Conservation (phyloP, 495 filamentous ascomycete genomes). For the Talaromyces stipitatus region DNA sequence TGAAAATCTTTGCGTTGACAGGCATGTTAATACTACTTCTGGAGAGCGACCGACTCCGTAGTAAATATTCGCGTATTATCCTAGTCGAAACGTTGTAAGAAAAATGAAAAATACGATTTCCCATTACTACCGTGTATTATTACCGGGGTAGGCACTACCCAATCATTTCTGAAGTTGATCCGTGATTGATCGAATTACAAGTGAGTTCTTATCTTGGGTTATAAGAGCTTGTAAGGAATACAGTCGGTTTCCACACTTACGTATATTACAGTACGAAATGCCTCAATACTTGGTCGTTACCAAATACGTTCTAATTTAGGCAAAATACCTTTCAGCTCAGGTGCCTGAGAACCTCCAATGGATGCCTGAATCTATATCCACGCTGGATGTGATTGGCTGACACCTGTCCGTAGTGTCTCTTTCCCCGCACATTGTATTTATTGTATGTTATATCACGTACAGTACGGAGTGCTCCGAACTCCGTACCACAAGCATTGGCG, state of each 20-base stretch:
- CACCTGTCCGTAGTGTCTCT: background rate
- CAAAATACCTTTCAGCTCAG: background rate
- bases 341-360: background rate
- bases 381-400: background rate
- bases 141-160: background rate
- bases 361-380: background rate
- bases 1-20: background rate
- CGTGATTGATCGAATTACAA: background rate
- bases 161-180: background rate
- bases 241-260: background rate
- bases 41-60: no score
- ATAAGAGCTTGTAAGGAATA: background rate
- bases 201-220: background rate
- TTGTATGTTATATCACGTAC: background rate
- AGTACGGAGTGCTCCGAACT: background rate
- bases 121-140: no score
- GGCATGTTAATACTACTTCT: no score
- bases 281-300: background rate
- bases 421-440: background rate
- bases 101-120: background rate
- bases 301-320: background rate
- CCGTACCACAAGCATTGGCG: background rate
- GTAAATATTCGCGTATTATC: background rate
- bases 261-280: background rate
- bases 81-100: background rate